Conservation (phyloP, 306 rosid genomes). For the Cicer bijugum region DNA sequence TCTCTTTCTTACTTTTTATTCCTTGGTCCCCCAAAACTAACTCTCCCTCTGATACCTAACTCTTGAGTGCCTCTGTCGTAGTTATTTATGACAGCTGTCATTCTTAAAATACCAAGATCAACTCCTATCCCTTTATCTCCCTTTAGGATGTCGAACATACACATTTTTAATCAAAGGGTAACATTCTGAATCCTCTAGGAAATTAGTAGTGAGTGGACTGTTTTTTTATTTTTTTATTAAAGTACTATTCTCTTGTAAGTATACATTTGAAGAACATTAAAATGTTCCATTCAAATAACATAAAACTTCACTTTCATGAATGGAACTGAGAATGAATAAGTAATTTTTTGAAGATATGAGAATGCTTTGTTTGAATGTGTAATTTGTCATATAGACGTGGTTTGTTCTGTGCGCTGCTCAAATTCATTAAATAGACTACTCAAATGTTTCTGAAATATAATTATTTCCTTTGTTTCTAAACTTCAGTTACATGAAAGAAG, state of each 20-base stretch:
- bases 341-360: not conserved
- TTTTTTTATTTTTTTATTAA: no score
- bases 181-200: not conserved
- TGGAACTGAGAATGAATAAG: not conserved
- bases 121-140: not conserved
- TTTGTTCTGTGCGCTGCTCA: not conserved
- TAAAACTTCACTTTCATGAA: not conserved
- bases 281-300: not conserved
- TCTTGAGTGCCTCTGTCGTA: not conserved
- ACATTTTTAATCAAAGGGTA: not conserved
- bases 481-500: conserved; percentile 93
- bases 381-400: not conserved
- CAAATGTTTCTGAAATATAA: not conserved
- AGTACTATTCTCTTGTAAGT: not conserved
- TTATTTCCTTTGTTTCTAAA: conserved; percentile 32
- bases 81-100: not conserved
- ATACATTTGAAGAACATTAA: conserved; percentile 5
- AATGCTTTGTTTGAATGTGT: not conserved
- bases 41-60: not conserved
- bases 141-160: not conserved
- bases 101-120: not conserved
- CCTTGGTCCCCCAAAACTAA: not conserved
- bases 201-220: not conserved
- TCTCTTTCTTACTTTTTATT: not conserved
- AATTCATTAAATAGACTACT: conserved; percentile 15